These are phyloP conservation scores for Tilletia caries DNA, from an alignment of 1,284 basidiomycete species.

Conservation along the genomic window DNA sequence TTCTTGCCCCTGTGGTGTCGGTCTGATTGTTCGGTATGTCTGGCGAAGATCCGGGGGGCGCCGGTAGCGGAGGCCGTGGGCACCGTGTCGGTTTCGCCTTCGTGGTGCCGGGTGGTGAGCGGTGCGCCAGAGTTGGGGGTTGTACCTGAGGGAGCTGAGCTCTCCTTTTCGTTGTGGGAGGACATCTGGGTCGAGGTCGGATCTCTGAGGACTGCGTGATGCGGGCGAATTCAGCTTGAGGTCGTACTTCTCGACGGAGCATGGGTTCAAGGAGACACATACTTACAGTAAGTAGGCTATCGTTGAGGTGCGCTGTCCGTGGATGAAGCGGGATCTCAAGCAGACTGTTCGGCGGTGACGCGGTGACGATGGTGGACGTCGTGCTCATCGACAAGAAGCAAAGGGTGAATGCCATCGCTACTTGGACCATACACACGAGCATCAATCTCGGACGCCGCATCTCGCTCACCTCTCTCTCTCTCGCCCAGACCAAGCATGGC, in stretches of 20 bases:
- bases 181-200: neutral
- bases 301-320: neutral
- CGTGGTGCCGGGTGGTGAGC: slow-evolving; percentile 20
- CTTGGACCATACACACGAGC: neutral
- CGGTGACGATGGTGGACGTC: neutral
- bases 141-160: slow-evolving; percentile 12
- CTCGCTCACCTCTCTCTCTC: neutral
- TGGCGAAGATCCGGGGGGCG: slow-evolving; percentile 35
- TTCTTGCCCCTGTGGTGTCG: neutral
- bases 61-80: slow-evolving; percentile 41
- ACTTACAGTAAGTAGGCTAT: no score
- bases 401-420: neutral
- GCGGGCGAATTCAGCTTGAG: neutral
- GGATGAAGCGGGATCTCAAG: no score
- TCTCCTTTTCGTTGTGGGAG: neutral
- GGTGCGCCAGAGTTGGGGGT: slow-evolving; percentile 1
- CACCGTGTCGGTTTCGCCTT: slow-evolving; percentile 23
- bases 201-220: neutral
- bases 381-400: neutral
- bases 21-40: slow-evolving; percentile 25
- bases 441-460: neutral
- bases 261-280: no score
- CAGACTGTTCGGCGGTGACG: no score
- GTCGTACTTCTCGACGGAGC: no score
- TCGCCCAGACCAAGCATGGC: neutral